Conservation (phyloP, 1,284 basidiomycete species). For the Fistulinella staudtii region DNA sequence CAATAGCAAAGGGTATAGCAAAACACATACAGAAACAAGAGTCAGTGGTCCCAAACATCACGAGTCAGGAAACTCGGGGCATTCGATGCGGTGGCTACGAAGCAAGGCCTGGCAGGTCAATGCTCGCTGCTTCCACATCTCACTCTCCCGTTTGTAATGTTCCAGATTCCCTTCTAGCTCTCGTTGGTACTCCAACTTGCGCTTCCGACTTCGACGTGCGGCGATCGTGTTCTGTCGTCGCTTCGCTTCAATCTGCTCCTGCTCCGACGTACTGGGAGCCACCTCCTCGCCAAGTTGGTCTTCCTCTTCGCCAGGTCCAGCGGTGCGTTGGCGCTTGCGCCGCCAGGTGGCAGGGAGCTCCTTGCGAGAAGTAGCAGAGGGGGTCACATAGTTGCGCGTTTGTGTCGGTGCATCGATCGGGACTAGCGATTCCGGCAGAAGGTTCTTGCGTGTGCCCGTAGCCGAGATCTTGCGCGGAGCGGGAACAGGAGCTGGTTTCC, state of each 20-base stretch:
- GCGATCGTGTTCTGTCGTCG: constrained; percentile 78
- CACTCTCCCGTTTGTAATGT: constrained; percentile 44
- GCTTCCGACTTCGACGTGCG: constrained; percentile 67
- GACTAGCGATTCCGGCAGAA: constrained; percentile 48
- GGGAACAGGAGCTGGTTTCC: constrained; percentile 17
- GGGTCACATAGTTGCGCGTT: constrained; percentile 50
- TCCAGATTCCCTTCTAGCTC: constrained; percentile 54
- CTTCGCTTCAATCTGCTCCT: constrained; percentile 71
- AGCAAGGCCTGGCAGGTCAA: constrained; percentile 46
- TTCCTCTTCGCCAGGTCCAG: constrained; percentile 53
- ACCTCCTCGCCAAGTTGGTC: constrained; percentile 45
- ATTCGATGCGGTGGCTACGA: constrained; percentile 43
- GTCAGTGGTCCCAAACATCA: constrained; percentile 27
- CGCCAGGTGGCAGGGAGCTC: constrained; percentile 49
- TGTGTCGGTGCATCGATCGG: constrained; percentile 57
- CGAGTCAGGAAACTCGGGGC: constrained; percentile 38
- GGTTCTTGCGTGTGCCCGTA: constrained; percentile 53
- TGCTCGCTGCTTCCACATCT: constrained; percentile 56
- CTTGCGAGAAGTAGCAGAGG: constrained; percentile 58
- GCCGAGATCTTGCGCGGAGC: constrained; percentile 33
- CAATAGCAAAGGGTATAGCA: constrained; percentile 17
- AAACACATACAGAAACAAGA: constrained; percentile 4
- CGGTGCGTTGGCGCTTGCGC: constrained; percentile 54
- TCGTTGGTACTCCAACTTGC: constrained; percentile 71
- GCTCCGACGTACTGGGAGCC: constrained; percentile 44